phyloP scores from a whole-genome alignment of 805 yeast genomes.

The Saturnispora bothae region DNA sequence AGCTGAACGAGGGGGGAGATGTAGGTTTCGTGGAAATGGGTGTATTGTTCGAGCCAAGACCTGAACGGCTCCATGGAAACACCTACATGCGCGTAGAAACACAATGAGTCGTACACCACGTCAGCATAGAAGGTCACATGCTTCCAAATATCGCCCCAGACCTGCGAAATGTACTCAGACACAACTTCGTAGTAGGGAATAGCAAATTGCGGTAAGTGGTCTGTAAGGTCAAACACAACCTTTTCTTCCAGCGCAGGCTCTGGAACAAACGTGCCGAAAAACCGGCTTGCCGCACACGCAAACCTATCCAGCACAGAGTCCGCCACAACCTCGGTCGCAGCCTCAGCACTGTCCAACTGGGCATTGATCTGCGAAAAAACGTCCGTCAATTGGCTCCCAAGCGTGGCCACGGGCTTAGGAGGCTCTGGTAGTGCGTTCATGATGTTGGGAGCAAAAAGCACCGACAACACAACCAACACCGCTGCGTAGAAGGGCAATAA shows the following conservation, averaged over 20 bases:
- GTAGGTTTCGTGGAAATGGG: neutral
- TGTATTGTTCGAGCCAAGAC: neutral
- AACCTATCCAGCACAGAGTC: too few relatives aligned
- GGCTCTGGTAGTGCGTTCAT: constrained; percentile 2
- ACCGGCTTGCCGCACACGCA: too few relatives aligned
- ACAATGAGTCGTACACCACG: constrained; percentile 3
- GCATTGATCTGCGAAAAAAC: neutral
- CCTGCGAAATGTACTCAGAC: too few relatives aligned
- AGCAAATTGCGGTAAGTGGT: too few relatives aligned
- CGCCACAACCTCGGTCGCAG: too few relatives aligned
- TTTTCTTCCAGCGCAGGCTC: too few relatives aligned
- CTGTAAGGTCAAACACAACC: too few relatives aligned
- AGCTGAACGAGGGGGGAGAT: constrained; percentile 1
- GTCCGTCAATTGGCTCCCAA: neutral
- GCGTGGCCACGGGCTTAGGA: neutral
- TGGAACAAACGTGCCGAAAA: too few relatives aligned
- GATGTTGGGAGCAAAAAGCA: constrained; percentile 8
- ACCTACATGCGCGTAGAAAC: constrained; percentile 11
- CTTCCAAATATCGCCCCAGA: too few relatives aligned
- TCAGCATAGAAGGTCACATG: too few relatives aligned
- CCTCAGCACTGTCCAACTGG: too few relatives aligned
- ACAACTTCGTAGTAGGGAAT: too few relatives aligned
- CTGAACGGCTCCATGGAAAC: constrained; percentile 5
- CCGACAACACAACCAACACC: constrained; percentile 5
- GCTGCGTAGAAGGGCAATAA: constrained; percentile 9